These are phyloP conservation scores for Plasmopara viticola DNA, from an alignment of 352 stramenopile species.

Conservation along the genomic window DNA sequence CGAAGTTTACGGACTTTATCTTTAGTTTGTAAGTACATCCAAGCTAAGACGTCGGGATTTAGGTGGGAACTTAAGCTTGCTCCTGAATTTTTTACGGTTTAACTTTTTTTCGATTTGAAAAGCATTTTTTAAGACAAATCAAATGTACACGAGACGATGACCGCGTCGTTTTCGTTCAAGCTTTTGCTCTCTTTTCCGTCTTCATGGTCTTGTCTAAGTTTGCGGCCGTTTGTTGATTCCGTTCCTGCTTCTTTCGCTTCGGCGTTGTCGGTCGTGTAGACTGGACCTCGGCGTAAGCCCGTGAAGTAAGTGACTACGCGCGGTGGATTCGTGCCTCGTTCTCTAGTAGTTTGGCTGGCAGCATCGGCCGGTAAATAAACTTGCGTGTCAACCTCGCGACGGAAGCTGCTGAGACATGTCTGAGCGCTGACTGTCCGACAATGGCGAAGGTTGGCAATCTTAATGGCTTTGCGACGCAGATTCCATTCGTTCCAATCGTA, in stretches of 20 bases:
- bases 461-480: conserved; percentile 81
- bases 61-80: conserved; percentile 3
- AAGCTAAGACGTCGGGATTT: conserved; percentile 1
- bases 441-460: conserved; percentile 89
- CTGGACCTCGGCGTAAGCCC: conserved; percentile 38
- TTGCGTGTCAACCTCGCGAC: conserved; percentile 82
- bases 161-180: conserved; percentile 27
- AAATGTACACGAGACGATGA: conserved; percentile 67
- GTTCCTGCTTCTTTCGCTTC: conserved; percentile 17
- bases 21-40: conserved; percentile 55
- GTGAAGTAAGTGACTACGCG: conserved; percentile 77
- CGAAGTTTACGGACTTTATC: conserved; percentile 74
- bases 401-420: conserved; percentile 87
- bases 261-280: conserved; percentile 30
- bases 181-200: conserved; percentile 26
- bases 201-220: conserved; percentile 22
- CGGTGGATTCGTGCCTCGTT: conserved; percentile 78
- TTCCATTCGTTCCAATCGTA: conserved; percentile 96
- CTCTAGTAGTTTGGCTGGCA: conserved; percentile 76
- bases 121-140: conserved; percentile 43
- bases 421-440: conserved; percentile 86
- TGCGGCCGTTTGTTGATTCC: conserved; percentile 21
- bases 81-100: conserved; percentile 22
- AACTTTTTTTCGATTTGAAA: conserved; percentile 29
- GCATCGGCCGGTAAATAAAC: conserved; percentile 65